phyloP scores from a whole-genome alignment of 805 yeast species.

The Ogataea siamensis region DNA sequence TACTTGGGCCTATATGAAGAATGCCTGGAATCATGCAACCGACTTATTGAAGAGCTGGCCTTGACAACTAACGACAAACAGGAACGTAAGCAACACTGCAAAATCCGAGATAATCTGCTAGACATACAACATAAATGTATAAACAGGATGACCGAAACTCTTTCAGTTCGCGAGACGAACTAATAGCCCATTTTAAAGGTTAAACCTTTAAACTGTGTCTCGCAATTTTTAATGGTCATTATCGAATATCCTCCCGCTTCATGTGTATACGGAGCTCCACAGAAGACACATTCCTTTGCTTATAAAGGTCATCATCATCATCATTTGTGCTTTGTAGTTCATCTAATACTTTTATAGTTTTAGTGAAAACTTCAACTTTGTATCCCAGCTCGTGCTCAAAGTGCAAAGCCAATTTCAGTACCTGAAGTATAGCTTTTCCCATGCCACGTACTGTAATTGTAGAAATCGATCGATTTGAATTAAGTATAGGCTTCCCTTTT shows the following conservation, averaged over 20 bases:
- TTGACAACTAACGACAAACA: constrained; percentile 33
- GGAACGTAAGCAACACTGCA: constrained; percentile 40
- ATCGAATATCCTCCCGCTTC: too few relatives aligned
- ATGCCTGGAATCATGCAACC: constrained; percentile 47
- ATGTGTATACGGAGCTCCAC: constrained; percentile 44
- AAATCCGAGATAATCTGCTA: constrained; percentile 51
- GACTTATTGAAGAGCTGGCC: constrained; percentile 24
- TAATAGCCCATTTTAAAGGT: too few relatives aligned
- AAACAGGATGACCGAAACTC: constrained; percentile 19
- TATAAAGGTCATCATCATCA: constrained; percentile 33
- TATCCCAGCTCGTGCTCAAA: constrained; percentile 51
- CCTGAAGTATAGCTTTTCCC: constrained; percentile 70
- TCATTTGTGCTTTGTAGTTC: constrained; percentile 43
- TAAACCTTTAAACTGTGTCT: not conserved
- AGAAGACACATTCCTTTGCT: constrained; percentile 46
- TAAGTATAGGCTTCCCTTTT: constrained; percentile 32
- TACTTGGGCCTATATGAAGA: constrained; percentile 48
- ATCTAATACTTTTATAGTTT: constrained; percentile 67
- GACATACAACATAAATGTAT: constrained; percentile 43
- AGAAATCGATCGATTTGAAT: constrained; percentile 27
- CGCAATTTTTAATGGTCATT: too few relatives aligned
- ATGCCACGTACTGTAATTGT: constrained; percentile 65
- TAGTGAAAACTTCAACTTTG: constrained; percentile 60
- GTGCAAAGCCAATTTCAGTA: constrained; percentile 58
- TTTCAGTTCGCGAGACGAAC: not conserved